Evolutionary conservation across 2,329 filamentous ascomycete species (phyloP), one percentile per base, ranked within the genome.

Genomic region (Thielaviopsis cerberus): DNA sequence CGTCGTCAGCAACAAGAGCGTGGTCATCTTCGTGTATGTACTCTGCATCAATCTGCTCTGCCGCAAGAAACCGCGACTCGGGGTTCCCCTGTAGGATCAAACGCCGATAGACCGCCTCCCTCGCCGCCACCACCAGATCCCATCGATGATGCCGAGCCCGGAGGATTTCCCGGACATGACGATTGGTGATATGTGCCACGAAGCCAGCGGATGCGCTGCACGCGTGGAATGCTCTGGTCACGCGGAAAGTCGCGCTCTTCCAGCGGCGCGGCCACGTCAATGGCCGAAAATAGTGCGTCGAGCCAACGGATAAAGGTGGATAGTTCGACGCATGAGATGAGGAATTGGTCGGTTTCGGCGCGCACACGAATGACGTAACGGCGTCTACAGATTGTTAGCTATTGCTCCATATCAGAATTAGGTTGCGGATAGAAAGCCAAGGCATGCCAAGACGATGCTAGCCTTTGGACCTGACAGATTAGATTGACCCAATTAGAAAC

Each of bases 311-410:
- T 74, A 66, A 88, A 85, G 0, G 75, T 79, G 58, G 80, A 76
- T 57, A 86, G 72, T 55, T 81, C 77, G 56, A 79, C 71, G 62
- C 83, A 83, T 1, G 82, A 82, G 7, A 89, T 70, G 22, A 89
- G 70, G 60, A 89, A 82, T 65, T 89, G 86, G 63, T 89, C 83
- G 1, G 81, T 80, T 68, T 89, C 85, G 30, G 81, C 77, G 26
- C 86, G 77, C 60, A 89, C 66, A n/a, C 85, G 80, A 61, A 89
- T 80, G 13, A 85, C 82, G 66, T 83, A 83, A 58, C 76, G 75
- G 55, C 77, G 75, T 65, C 77, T 80, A 58, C 1, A 57, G 15
- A 45, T 30, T 53, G 54, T 59, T 34, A 54, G n/a, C n/a, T 27
- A 26, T 48, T 37, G 25, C n/a, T 30, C 8, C 22, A 51, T 24